Conservation (phyloP, 139 green algal genomes). For the Chlorella ohadii region DNA sequence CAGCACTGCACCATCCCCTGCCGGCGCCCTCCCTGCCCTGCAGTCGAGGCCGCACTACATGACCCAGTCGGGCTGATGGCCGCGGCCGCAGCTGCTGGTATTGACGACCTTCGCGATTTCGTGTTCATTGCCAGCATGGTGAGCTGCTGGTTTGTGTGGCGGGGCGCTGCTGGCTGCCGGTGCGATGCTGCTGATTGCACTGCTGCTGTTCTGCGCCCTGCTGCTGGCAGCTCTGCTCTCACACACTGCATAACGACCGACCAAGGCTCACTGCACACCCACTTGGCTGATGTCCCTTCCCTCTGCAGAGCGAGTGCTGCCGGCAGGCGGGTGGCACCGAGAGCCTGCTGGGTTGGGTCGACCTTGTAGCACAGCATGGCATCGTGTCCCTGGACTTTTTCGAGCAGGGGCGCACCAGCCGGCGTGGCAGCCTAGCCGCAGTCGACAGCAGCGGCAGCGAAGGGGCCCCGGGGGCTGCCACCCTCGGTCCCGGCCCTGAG, state of each 20-base stretch:
- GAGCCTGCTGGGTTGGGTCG: not conserved
- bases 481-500: not conserved
- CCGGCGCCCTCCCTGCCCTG: no score
- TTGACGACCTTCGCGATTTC: not conserved
- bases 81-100: not conserved
- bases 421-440: not conserved
- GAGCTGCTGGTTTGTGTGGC: not conserved
- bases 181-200: not conserved
- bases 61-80: constrained; percentile 6
- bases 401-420: not conserved
- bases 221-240: no score
- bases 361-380: not conserved
- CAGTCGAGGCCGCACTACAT: not conserved
- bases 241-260: no score
- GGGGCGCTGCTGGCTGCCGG: not conserved
- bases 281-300: not conserved
- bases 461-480: not conserved
- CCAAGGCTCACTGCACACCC: no score
- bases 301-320: not conserved
- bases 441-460: not conserved
- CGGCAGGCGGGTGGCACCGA: not conserved
- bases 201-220: no score
- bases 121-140: constrained; percentile 26
- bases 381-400: constrained; percentile 12
- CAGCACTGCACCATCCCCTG: no score